Percentiles rank a stretch among this genome's conserved stretches.
phyloP scores from a whole-genome alignment of 1,284 basidiomycete species.

The Fomitopsis schrenkii region DNA sequence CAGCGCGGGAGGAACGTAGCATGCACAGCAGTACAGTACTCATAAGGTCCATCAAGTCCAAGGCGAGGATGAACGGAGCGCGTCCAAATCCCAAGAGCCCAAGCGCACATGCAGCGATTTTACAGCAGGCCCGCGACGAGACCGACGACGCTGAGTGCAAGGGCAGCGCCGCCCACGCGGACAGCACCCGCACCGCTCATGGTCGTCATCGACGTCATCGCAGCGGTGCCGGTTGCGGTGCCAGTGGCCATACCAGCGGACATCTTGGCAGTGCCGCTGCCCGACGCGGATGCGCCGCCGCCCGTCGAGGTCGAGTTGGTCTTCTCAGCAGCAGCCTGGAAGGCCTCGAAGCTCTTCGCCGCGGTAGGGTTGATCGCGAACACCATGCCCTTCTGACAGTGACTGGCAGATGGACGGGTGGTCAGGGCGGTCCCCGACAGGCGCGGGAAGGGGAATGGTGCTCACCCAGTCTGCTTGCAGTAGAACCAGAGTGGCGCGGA shows the following conservation, averaged over 20 bases:
- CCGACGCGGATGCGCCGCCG: constrained; percentile 10
- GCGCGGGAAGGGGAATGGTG: not conserved
- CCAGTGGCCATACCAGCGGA: constrained; percentile 1
- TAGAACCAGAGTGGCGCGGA: constrained; percentile 38
- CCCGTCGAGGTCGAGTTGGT: constrained; percentile 13
- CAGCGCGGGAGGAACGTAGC: constrained; percentile 2
- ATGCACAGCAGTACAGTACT: constrained; percentile 2
- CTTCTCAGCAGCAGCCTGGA: constrained; percentile 35
- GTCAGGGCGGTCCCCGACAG: not conserved
- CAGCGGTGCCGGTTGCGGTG: constrained; percentile 3
- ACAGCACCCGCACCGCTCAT: constrained; percentile 20
- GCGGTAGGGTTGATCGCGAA: constrained; percentile 36
- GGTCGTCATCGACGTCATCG: constrained; percentile 11
- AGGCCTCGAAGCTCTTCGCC: constrained; percentile 25
- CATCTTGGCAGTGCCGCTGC: not conserved
- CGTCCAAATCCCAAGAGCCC: not conserved
- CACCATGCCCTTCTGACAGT: constrained; percentile 37
- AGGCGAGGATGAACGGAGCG: too few species aligned
- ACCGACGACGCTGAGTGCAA: constrained; percentile 30
- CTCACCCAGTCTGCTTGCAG: constrained; percentile 34
- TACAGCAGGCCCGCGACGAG: constrained; percentile 30
- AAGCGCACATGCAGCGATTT: not conserved
- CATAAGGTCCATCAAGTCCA: not conserved
- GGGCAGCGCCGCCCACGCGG: constrained; percentile 22
- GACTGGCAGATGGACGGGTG: constrained; percentile 15